Percentiles rank a stretch among this genome's conserved stretches.
Evolutionary conservation across 306 rosid species (phyloP).

Genomic region (cucumber (Cucumis sativus)): DNA sequence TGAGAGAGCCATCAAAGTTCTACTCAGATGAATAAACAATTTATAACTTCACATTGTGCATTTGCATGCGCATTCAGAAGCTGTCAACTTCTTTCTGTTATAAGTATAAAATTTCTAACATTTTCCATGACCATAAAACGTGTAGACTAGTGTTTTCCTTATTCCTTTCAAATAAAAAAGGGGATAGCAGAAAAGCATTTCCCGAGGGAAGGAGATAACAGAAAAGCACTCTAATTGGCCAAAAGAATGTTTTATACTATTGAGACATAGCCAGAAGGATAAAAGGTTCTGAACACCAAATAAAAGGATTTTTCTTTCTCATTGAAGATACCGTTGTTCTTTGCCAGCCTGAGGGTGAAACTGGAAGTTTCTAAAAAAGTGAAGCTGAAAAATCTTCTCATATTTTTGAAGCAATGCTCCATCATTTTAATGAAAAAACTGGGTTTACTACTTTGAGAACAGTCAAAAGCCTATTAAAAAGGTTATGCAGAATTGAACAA

Average conservation of each 20-base stretch:
- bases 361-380: background rate
- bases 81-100: background rate
- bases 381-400: background rate
- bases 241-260: background rate
- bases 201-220: background rate
- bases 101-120: background rate
- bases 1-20: background rate
- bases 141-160: background rate
- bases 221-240: background rate
- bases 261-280: background rate
- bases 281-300: background rate
- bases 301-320: background rate
- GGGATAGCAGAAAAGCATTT: background rate
- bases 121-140: background rate
- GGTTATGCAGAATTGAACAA: too few relatives aligned
- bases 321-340: background rate
- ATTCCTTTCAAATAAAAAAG: background rate
- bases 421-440: background rate
- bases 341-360: background rate
- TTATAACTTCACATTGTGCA: background rate
- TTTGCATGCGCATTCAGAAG: background rate
- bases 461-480: background rate
- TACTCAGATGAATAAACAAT: background rate
- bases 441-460: background rate
- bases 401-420: background rate